A percentile compares a stretch with the other conserved stretches of the same genome.
These are phyloP conservation scores for Licmophora abbreviata DNA, from an alignment of 108 stramenopile genomes.

Conservation along the genomic window DNA sequence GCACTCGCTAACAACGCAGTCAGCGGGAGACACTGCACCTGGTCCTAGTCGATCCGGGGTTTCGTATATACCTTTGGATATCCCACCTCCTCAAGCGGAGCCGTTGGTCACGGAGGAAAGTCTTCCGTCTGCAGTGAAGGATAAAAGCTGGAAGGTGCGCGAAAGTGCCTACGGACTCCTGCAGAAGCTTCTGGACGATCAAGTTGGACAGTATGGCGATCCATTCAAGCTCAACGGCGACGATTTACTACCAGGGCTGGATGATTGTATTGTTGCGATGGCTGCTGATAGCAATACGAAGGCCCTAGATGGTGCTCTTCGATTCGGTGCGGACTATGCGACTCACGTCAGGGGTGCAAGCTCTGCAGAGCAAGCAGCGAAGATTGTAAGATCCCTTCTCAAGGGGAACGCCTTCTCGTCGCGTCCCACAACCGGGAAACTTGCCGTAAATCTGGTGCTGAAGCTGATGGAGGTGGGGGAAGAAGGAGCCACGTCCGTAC, in stretches of 20 bases:
- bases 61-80: neutral
- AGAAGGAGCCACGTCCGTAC: constrained; percentile 34
- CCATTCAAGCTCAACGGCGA: constrained; percentile 22
- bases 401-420: constrained; percentile 71
- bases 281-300: constrained; percentile 70
- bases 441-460: constrained; percentile 36
- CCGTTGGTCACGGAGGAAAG: constrained; percentile 32
- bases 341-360: constrained; percentile 45
- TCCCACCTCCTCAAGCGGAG: neutral
- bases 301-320: constrained; percentile 71
- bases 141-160: constrained; percentile 67
- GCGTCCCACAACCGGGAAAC: constrained; percentile 45
- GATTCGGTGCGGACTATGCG: constrained; percentile 39
- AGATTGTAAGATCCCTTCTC: constrained; percentile 37
- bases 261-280: constrained; percentile 26
- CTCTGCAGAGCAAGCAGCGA: constrained; percentile 29
- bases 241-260: constrained; percentile 32
- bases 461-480: constrained; percentile 75
- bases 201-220: constrained; percentile 11
- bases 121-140: constrained; percentile 29
- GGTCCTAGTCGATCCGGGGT: neutral
- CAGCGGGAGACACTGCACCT: neutral
- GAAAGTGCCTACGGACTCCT: constrained; percentile 57
- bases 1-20: neutral
- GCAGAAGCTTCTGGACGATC: constrained; percentile 15